phyloP scores from a whole-genome alignment of 768 basidiomycete genomes.

The Zangia roseola region DNA sequence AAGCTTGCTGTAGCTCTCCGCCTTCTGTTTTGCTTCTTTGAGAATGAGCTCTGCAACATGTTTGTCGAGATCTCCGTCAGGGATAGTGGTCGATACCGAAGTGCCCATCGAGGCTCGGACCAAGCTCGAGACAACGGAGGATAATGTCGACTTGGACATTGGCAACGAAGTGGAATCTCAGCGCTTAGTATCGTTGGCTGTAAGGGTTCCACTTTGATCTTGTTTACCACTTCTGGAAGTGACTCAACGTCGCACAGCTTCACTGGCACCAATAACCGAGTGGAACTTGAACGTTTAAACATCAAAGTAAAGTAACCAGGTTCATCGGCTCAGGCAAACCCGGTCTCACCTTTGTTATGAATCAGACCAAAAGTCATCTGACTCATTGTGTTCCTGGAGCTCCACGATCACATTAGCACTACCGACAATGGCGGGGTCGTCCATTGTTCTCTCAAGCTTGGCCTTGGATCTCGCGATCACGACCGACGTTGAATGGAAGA shows the following conservation, averaged over 20 bases:
- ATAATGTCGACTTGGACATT: constrained; percentile 59
- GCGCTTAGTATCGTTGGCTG: constrained; percentile 7
- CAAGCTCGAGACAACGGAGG: constrained; percentile 80
- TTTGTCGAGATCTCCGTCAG: constrained; percentile 85
- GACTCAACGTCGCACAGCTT: not conserved
- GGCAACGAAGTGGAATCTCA: not conserved
- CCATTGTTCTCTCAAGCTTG: constrained; percentile 12
- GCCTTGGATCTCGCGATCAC: constrained; percentile 4
- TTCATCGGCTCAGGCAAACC: no score
- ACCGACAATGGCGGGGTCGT: constrained; percentile 1
- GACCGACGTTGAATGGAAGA: not conserved
- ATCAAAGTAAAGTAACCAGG: no score
- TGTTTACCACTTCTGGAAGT: constrained; percentile 22
- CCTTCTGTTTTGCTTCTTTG: constrained; percentile 90
- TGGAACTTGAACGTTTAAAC: no score
- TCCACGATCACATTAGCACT: not conserved
- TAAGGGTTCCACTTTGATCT: constrained; percentile 10
- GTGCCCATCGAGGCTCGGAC: constrained; percentile 78
- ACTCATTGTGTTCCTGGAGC: not conserved
- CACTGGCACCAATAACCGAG: no score
- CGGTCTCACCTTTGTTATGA: not conserved
- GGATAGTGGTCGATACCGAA: constrained; percentile 54
- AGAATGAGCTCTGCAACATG: constrained; percentile 92
- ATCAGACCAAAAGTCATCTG: no score
- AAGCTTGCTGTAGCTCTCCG: constrained; percentile 70